Percentiles rank a stretch among this genome's conserved stretches.
These are phyloP conservation scores for Austropuccinia psidii DNA, from an alignment of 1,284 basidiomycete species.

Conservation along the genomic window DNA sequence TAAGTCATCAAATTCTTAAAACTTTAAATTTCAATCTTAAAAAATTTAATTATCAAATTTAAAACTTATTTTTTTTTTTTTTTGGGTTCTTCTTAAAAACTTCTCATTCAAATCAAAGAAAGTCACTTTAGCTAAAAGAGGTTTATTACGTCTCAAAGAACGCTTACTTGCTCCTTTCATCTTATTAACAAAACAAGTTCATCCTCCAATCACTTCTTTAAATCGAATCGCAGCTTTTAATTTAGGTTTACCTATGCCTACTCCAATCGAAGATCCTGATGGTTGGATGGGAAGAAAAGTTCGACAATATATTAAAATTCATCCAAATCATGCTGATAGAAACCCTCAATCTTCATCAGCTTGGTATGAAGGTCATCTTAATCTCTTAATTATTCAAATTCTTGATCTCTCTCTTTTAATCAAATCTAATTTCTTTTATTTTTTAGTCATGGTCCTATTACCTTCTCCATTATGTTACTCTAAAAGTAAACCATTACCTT, in stretches of 20 bases:
- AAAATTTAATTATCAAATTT: not conserved
- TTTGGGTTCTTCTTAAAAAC: not conserved
- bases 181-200: not conserved
- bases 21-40: not conserved
- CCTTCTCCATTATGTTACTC: not conserved
- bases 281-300: conserved; percentile 14
- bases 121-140: conserved; percentile 1
- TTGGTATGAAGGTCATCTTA: conserved; percentile 12
- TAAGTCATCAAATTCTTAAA: no score
- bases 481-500: not conserved
- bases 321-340: no score
- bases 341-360: not conserved
- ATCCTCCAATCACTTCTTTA: not conserved
- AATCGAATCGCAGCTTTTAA: not conserved
- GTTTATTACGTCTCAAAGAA: not conserved
- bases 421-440: not conserved
- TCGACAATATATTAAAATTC: conserved; percentile 11
- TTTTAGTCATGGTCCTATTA: conserved; percentile 3
- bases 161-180: conserved; percentile 1
- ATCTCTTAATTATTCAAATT: not conserved
- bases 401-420: not conserved
- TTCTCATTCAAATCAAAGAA: not conserved
- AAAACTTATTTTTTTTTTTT: not conserved
- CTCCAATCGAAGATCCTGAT: conserved; percentile 7
- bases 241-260: not conserved